Conservation (phyloP, 306 rosid genomes). For the Prunus salicina region DNA sequence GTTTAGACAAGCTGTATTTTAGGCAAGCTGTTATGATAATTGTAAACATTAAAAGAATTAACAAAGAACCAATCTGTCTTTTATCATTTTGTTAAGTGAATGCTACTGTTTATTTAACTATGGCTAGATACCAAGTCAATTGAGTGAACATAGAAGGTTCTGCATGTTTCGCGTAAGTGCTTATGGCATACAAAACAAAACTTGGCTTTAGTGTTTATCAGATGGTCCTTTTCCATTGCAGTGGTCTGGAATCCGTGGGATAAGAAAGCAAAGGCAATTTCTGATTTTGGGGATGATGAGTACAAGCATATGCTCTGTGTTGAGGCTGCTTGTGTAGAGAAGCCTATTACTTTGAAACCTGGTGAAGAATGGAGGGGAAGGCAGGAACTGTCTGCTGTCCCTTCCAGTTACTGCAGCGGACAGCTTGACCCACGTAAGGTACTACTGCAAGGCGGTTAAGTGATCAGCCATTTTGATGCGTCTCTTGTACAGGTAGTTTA, state of each 20-base stretch:
- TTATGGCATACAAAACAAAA: neutral
- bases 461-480: conserved; percentile 14
- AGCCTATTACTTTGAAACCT: conserved; percentile 60
- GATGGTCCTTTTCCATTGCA: conserved; percentile 18
- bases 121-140: neutral
- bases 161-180: neutral
- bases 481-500: conserved; percentile 40
- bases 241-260: conserved; percentile 95
- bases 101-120: too few species aligned
- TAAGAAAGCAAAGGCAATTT: conserved; percentile 61
- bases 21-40: too few species aligned
- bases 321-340: conserved; percentile 65
- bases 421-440: conserved; percentile 63
- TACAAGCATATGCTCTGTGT: conserved; percentile 71
- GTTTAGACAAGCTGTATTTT: too few species aligned
- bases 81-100: too few species aligned
- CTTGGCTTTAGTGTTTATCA: neutral
- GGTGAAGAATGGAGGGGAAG: conserved; percentile 93
- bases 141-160: neutral
- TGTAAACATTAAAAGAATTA: neutral
- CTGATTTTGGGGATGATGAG: conserved; percentile 66
- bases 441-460: conserved; percentile 19
- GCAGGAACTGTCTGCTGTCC: conserved; percentile 64
- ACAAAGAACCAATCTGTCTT: neutral
- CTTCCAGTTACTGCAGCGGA: conserved; percentile 77